phyloP scores from a whole-genome alignment of 1,284 basidiomycete genomes.

The Psilocybe mexicana region DNA sequence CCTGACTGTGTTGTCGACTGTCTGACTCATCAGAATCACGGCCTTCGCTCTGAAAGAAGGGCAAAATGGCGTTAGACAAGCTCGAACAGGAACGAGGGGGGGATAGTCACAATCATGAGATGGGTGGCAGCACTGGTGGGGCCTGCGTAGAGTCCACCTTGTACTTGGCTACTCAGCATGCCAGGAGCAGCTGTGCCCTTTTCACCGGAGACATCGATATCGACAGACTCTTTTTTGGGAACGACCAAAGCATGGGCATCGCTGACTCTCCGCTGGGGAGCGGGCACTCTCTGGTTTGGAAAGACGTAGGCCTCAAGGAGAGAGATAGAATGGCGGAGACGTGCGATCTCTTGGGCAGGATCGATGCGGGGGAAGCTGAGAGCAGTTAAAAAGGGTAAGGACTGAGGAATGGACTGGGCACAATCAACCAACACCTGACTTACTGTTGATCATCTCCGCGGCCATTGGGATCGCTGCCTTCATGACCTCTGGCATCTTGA shows the following conservation, averaged over 20 bases:
- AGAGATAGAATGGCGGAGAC: constrained; percentile 70
- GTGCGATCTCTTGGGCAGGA: constrained; percentile 69
- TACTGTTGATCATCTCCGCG: constrained; percentile 62
- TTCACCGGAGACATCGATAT: constrained; percentile 43
- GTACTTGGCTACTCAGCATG: constrained; percentile 61
- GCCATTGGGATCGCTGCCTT: constrained; percentile 43
- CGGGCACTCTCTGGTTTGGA: constrained; percentile 44
- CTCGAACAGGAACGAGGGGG: constrained; percentile 7
- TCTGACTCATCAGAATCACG: constrained; percentile 52
- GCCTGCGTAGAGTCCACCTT: constrained; percentile 71
- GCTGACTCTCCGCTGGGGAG: constrained; percentile 36
- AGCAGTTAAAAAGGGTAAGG: constrained; percentile 19
- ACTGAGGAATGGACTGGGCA: constrained; percentile 14
- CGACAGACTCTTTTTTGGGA: constrained; percentile 56
- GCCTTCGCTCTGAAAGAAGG: constrained; percentile 37
- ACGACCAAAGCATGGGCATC: constrained; percentile 34
- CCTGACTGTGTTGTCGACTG: constrained; percentile 48
- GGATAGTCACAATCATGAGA: constrained; percentile 53
- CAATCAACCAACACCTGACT: constrained; percentile 26
- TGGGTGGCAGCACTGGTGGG: constrained; percentile 71
- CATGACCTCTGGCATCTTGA: constrained; percentile 62
- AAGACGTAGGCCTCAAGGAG: constrained; percentile 71
- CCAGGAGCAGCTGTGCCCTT: constrained; percentile 55
- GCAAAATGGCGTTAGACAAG: constrained; percentile 5
- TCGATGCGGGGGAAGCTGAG: constrained; percentile 59